Evolutionary conservation across 2,329 filamentous ascomycete genomes (phyloP).

Genomic region (Zelopaecilomyces penicillatus): DNA sequence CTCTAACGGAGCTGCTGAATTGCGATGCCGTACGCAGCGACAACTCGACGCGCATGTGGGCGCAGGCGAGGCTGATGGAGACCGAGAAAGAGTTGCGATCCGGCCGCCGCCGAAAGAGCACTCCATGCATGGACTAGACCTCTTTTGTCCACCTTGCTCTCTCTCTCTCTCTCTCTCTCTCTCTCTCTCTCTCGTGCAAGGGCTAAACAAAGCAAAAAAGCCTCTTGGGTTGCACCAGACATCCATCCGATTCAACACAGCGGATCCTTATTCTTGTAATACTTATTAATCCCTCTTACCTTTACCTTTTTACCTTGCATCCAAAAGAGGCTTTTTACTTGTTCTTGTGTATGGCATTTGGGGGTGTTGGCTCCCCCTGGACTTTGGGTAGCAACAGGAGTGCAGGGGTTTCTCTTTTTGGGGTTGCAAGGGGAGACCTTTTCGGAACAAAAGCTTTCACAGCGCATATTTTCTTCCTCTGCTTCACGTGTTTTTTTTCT

Average conservation of each 20-base stretch:
- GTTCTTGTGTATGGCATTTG: neutral
- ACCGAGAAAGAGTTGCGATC: slow-evolving; percentile 51
- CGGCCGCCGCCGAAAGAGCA: slow-evolving; percentile 41
- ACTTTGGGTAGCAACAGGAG: no score
- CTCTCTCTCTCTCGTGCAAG: neutral
- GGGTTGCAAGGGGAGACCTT: no score
- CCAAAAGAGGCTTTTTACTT: neutral
- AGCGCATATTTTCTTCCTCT: no score
- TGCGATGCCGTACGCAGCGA: slow-evolving; percentile 47
- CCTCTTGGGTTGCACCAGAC: neutral
- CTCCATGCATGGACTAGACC: slow-evolving; percentile 19
- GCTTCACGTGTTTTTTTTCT: no score
- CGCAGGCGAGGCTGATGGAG: slow-evolving; percentile 51
- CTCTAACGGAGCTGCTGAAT: slow-evolving; percentile 53
- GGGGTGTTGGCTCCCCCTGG: neutral
- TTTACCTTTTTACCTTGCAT: slow-evolving; percentile 1
- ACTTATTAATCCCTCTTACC: slow-evolving; percentile 1
- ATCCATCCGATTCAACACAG: neutral
- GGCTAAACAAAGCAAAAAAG: neutral
- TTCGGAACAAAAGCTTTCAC: no score
- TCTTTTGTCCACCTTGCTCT: neutral
- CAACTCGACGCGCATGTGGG: slow-evolving; percentile 45
- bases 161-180: neutral
- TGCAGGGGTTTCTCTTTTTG: no score
- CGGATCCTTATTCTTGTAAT: neutral